Evolutionary conservation across 371 early-diverging fungal species (phyloP).

Genomic region (Batkoa obscura): DNA sequence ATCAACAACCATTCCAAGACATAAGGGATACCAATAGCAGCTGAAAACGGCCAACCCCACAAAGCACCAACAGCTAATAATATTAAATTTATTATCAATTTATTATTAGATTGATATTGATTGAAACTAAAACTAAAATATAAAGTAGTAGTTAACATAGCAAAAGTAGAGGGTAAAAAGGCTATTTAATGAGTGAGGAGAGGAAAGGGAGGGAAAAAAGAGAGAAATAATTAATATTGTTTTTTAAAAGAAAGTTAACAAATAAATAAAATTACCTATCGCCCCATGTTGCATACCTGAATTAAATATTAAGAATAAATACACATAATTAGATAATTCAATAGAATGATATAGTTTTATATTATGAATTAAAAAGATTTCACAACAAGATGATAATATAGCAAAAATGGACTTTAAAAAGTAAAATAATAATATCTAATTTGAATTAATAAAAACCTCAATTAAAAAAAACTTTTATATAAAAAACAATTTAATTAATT

Average conservation of each 20-base stretch:
- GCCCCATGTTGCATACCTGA: conserved; percentile 79
- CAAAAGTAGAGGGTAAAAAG: conserved; percentile 75
- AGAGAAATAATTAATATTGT: too few species aligned
- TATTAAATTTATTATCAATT: too few species aligned
- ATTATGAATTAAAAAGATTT: conserved; percentile 46
- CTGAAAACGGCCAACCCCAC: conserved; percentile 83
- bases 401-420: conserved; percentile 42
- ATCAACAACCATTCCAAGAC: conserved; percentile 48
- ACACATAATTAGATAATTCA: conserved; percentile 42
- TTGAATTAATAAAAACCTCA: not conserved
- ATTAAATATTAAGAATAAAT: conserved; percentile 34
- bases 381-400: conserved; percentile 38
- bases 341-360: conserved; percentile 40
- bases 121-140: not conserved
- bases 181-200: conserved; percentile 21
- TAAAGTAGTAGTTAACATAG: conserved; percentile 67
- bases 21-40: conserved; percentile 55
- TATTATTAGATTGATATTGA: too few species aligned
- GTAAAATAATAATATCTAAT: conserved; percentile 24
- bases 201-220: too few species aligned
- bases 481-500: not conserved
- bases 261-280: conserved; percentile 25
- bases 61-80: conserved; percentile 48
- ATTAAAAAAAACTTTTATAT: not conserved
- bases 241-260: too few species aligned